Evolutionary conservation across 2,329 filamentous ascomycete genomes (phyloP).

Genomic region (Nemania sp.): DNA sequence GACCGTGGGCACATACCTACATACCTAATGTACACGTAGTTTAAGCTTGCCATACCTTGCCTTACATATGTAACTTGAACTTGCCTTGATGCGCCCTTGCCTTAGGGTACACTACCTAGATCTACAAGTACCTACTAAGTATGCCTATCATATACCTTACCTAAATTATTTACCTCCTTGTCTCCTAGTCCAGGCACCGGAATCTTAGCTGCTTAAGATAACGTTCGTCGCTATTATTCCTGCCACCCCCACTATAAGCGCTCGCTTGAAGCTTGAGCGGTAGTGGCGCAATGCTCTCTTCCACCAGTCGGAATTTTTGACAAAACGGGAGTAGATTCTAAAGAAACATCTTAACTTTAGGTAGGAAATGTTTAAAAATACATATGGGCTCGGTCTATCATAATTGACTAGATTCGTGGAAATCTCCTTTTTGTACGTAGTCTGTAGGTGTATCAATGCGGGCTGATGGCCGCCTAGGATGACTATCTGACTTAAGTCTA

Average conservation of each 20-base stretch:
- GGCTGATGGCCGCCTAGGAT: neutral
- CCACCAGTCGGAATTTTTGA: neutral
- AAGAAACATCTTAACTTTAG: conserved; percentile 4
- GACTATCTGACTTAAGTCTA: conserved; percentile 1
- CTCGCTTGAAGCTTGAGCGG: conserved; percentile 8
- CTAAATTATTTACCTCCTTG: too few relatives aligned
- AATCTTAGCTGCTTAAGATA: neutral
- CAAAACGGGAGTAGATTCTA: neutral
- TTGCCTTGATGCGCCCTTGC: neutral
- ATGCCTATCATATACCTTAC: neutral
- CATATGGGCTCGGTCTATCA: neutral
- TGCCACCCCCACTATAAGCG: conserved; percentile 13
- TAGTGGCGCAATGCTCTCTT: conserved; percentile 1
- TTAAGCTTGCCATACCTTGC: too few relatives aligned
- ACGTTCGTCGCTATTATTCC: neutral
- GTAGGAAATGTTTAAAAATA: neutral
- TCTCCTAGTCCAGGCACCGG: neutral
- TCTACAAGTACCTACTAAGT: neutral
- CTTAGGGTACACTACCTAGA: neutral
- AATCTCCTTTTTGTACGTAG: neutral
- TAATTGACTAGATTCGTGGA: neutral
- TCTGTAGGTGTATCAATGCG: neutral
- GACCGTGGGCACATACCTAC: too few relatives aligned
- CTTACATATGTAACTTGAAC: neutral
- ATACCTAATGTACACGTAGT: too few relatives aligned